Evolutionary conservation across 768 basidiomycete species (phyloP).

Genomic region (Rhizopogon vinicolor): DNA sequence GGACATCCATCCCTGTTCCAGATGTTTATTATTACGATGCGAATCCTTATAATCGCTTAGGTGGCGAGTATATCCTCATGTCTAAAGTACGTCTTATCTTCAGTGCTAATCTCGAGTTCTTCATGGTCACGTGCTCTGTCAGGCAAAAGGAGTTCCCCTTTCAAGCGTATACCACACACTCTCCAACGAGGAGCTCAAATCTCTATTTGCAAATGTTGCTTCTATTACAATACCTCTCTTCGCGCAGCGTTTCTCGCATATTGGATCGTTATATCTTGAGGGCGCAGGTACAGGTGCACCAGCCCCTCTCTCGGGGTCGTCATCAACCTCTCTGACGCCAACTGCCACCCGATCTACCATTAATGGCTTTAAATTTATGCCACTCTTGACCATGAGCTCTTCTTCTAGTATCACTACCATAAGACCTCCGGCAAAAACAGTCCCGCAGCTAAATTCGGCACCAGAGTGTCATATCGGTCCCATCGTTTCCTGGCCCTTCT

Average conservation of each 20-base stretch:
- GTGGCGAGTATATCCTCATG: slow-evolving; percentile 85
- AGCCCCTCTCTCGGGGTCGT: slow-evolving; percentile 13
- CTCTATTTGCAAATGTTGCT: slow-evolving; percentile 66
- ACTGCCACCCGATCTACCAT: slow-evolving; percentile 17
- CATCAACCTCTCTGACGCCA: slow-evolving; percentile 23
- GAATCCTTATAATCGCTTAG: slow-evolving; percentile 80
- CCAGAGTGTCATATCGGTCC: slow-evolving; percentile 60
- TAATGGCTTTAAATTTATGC: slow-evolving; percentile 15
- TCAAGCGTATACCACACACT: slow-evolving; percentile 68
- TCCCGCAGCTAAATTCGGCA: slow-evolving; percentile 14
- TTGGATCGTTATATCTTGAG: slow-evolving; percentile 71
- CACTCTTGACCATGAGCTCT: slow-evolving; percentile 10
- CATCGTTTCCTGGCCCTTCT: slow-evolving; percentile 90
- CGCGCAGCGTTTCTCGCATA: slow-evolving; percentile 67
- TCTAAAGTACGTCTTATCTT: slow-evolving; percentile 54
- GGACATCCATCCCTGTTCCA: slow-evolving; percentile 71
- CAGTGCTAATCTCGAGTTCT: neutral
- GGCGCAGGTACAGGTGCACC: slow-evolving; percentile 6
- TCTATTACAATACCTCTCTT: slow-evolving; percentile 67
- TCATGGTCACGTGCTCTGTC: slow-evolving; percentile 7
- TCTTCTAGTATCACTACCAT: slow-evolving; percentile 3
- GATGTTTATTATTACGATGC: slow-evolving; percentile 73
- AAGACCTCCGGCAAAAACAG: neutral
- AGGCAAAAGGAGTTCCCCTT: slow-evolving; percentile 76
- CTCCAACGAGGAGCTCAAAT: slow-evolving; percentile 57